Conservation (phyloP, 208 protist genomes). For the Vickermania ingenoplastis region DNA sequence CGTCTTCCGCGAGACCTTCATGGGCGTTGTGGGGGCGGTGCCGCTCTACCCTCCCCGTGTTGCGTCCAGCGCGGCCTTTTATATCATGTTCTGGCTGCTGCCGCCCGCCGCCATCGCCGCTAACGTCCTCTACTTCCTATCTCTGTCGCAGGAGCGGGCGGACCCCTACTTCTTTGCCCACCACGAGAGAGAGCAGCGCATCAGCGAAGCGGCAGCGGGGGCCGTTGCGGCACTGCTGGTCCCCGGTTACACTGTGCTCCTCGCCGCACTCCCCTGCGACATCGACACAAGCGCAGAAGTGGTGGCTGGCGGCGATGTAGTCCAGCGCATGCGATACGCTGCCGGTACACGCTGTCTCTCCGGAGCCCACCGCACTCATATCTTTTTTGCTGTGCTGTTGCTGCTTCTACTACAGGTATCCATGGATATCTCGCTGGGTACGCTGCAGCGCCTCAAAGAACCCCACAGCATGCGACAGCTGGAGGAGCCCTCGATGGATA, state of each 20-base stretch:
- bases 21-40: slow-evolving; percentile 5
- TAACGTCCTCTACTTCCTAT: slow-evolving; percentile 1
- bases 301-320: background rate
- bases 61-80: background rate
- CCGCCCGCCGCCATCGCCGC: slow-evolving; percentile 5
- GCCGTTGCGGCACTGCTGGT: slow-evolving; percentile 1
- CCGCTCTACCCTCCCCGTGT: background rate
- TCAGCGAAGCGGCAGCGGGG: background rate
- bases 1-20: slow-evolving; percentile 8
- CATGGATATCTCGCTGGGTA: background rate
- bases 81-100: slow-evolving; percentile 2
- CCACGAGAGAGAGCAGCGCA: background rate
- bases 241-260: slow-evolving; percentile 7
- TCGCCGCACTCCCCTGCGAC: slow-evolving; percentile 9
- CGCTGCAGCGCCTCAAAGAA: background rate
- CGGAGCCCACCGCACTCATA: background rate
- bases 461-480: background rate
- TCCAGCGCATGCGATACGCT: slow-evolving; percentile 5
- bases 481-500: background rate
- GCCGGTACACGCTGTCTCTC: background rate
- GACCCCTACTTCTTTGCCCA: slow-evolving; percentile 5
- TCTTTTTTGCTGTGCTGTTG: background rate
- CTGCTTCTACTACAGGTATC: background rate
- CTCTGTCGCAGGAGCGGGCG: slow-evolving; percentile 5
- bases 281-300: no score